Base-by-base conservation (phyloP, 139 green algal genomes). In the Axilococcus clingmanii region DNA sequence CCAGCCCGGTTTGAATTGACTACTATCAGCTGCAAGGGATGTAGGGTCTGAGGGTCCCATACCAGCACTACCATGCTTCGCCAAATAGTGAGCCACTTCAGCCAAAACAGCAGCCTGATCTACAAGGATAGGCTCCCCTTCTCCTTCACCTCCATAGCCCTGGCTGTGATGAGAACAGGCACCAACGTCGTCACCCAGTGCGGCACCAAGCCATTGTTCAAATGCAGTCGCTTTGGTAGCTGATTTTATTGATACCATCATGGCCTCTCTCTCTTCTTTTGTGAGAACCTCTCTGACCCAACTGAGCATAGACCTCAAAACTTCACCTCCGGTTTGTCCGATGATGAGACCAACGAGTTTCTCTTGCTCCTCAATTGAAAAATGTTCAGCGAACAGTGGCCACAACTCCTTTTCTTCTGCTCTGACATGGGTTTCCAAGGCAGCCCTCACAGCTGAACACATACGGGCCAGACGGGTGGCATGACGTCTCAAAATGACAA, bases 401-500 rank as follows among this genome's bases (percentile, higher is more conserved):
- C 91, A 99, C 37, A 98, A 76, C 75, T 96, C 88, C 2, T 66
- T 60, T 79, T 98, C 91, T 80, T 98, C 91, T 0, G 74, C 75
- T 5, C 48, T 20, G 36, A 89, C 64, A 61, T 97, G 89, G 7
- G 76, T 85, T 58, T 91, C 82, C 33, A 97, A 66, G 7, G 70
- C 71, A 7, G 83, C 80, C 0, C 84, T 70, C 37, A 96, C 66
- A 6, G 86, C 84, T 1, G 83, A 74, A 40, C 78, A 94, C 79
- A 88, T 83, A 44, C 72, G 71, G 9, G 78, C 68, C 38, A 93
- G 71, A 54, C 73, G 55, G 52, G 65, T 15, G 61, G 50, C 27
- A 46, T 45, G 11, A 63, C 63, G 32, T 2, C 62, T 58, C 40
- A 69, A 41, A 43, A 63, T 58, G 6, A 48, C 42, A 16, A 66